phyloP scores from a whole-genome alignment of 1,284 basidiomycete species.

The Rhodotorula sp. region DNA sequence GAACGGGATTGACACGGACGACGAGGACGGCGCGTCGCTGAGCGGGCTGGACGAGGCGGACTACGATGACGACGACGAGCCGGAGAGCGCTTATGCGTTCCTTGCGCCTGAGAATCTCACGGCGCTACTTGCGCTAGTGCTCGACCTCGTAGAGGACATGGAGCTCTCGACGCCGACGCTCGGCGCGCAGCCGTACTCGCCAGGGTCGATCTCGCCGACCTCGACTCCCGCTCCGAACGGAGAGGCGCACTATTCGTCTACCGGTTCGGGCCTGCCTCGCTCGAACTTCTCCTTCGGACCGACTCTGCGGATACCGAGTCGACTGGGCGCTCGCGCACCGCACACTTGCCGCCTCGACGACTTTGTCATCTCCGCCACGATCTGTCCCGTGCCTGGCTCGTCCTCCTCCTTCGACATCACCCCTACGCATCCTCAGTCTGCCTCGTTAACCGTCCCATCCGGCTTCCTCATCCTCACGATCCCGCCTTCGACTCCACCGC shows the following conservation, averaged over 20 bases:
- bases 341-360: slow-evolving; percentile 1
- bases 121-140: slow-evolving; percentile 10
- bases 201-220: not conserved
- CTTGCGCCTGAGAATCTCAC: slow-evolving; percentile 9
- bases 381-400: slow-evolving; percentile 1
- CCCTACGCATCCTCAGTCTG: not conserved
- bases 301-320: not conserved
- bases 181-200: not conserved
- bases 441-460: not conserved
- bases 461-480: slow-evolving; percentile 15
- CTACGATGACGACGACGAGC: slow-evolving; percentile 12
- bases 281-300: not conserved
- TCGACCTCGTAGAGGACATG: slow-evolving; percentile 24
- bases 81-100: slow-evolving; percentile 11
- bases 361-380: not conserved
- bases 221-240: not conserved
- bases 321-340: not conserved
- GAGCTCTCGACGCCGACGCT: not conserved
- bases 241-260: not conserved
- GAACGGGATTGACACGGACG: slow-evolving; percentile 7
- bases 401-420: not conserved
- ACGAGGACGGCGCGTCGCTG: not conserved
- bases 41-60: not conserved
- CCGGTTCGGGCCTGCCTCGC: no score
- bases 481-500: not conserved